phyloP scores from a whole-genome alignment of 2,329 filamentous ascomycete genomes.

The Epichloe glyceriae region DNA sequence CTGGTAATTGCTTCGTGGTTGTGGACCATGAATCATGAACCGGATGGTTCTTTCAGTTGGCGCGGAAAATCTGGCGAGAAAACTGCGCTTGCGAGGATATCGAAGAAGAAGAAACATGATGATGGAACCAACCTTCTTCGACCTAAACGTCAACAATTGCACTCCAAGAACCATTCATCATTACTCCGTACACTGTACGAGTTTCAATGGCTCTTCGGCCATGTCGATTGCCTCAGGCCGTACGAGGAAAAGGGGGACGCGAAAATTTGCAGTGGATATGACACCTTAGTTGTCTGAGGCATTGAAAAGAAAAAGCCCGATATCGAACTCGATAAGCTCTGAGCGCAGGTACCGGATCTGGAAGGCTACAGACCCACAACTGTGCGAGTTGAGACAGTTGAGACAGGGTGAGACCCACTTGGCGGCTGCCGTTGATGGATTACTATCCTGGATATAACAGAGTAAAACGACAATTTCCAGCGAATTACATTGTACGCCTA shows the following conservation, averaged over 20 bases:
- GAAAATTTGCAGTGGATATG: conserved; percentile 7
- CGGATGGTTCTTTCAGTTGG: neutral
- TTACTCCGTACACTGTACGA: neutral
- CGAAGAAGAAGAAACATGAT: neutral
- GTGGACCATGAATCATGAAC: conserved; percentile 8
- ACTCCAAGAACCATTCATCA: too few relatives aligned
- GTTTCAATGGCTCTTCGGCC: neutral
- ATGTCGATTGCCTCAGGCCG: neutral
- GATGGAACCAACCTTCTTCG: too few relatives aligned
- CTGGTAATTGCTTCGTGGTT: conserved; percentile 4
- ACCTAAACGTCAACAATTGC: too few relatives aligned
- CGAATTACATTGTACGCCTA: conserved; percentile 4
- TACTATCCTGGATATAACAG: neutral
- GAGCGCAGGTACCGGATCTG: conserved; percentile 7
- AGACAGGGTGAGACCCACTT: conserved; percentile 8
- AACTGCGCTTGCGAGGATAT: neutral
- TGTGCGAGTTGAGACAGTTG: conserved; percentile 2
- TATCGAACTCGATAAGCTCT: conserved; percentile 7
- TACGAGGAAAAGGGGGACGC: neutral
- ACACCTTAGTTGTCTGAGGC: conserved; percentile 11
- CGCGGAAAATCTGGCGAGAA: neutral
- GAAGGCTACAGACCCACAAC: neutral
- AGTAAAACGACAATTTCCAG: conserved; percentile 1
- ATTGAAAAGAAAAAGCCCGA: conserved; percentile 6
- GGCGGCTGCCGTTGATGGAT: conserved; percentile 6